Evolutionary conservation across 257 asterid species (phyloP), one percentile per base, ranked within the genome.

Genomic region (Forsythia suspensa): DNA sequence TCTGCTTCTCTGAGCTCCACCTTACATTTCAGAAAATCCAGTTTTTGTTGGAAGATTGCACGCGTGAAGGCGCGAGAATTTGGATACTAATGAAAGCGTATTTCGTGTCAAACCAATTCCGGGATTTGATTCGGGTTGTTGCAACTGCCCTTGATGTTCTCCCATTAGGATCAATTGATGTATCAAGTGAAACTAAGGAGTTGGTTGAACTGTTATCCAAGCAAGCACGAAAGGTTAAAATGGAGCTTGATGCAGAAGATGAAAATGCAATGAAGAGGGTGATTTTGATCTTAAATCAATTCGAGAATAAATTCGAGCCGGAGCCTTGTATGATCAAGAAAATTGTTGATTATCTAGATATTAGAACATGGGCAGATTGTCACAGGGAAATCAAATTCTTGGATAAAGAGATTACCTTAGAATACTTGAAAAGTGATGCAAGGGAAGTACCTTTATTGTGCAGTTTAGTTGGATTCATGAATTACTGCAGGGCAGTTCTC

Each of bases 1-100:
- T 92, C 10, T 84, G 90, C 84, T 77, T 92, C 75, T 85, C 96
- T 51, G 97, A 92, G 82, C 95, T 92, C 34, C 96, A 92, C 73
- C 38, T 79, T 51, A 86, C 91, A 5, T 83, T 91, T 4, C 96
- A 91, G 71, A 91, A 82, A 75, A 65, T 90, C n/a, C 86, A 73
- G 12, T 88, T 88, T 46, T 61, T 92, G 70, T 75, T 91, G 2
- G 89, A 83, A n/a, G 97, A 92, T 74, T 91, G 96, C 85, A 46
- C 86, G 3, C 80, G 90, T 3, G 94, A 87, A 6, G 96, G 90
- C 13, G 90, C 91, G 8, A 87, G 81, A 37, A 1, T 76, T 4
- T 81, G 88, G 83, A 84, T 92, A 34, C 84, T 92, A 21, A 92
- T 90, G 97, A 91, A 86, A 65, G 82, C 92, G 4, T 84, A 88